phyloP scores from a whole-genome alignment of 2,329 filamentous ascomycete species.

The Trichoderma cornu-damae region DNA sequence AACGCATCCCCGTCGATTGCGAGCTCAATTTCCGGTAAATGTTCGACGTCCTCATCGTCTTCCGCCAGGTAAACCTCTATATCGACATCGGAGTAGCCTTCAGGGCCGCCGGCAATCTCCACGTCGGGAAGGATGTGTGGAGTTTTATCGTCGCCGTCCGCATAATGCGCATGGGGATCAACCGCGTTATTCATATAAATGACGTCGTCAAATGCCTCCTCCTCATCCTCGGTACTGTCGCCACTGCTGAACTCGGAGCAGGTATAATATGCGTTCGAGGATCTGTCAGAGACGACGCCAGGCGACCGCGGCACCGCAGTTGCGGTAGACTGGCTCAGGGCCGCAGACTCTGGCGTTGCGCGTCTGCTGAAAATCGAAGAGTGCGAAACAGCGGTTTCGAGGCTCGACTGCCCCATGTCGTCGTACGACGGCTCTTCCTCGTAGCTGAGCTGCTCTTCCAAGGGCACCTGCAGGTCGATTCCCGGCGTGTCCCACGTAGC shows the following conservation, averaged over 20 bases:
- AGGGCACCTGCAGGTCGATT: neutral
- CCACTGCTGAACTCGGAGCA: neutral
- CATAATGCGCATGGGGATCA: conserved; percentile 20
- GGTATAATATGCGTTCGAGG: neutral
- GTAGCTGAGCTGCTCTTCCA: neutral
- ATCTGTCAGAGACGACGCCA: neutral
- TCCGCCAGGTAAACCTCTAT: conserved; percentile 30
- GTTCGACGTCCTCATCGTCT: conserved; percentile 25
- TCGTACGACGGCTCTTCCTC: neutral
- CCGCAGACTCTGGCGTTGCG: neutral
- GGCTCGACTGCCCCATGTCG: neutral
- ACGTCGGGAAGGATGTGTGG: conserved; percentile 30
- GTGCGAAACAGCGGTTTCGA: neutral
- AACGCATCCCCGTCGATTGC: conserved; percentile 28
- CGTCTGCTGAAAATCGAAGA: neutral
- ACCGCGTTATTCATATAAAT: conserved; percentile 25
- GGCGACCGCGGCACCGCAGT: neutral
- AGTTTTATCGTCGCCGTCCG: conserved; percentile 17
- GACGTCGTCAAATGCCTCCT: conserved; percentile 12
- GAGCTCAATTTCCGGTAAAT: conserved; percentile 31
- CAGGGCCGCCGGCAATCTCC: conserved; percentile 22
- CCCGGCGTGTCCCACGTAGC: conserved; percentile 26
- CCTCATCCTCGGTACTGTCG: neutral
- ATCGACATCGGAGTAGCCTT: conserved; percentile 22
- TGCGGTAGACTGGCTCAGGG: neutral